Percentiles rank a stretch among this genome's conserved stretches.
These are phyloP conservation scores for Diaporthe sp. DNA, from an alignment of 2,329 filamentous ascomycete species.

Conservation along the genomic window DNA sequence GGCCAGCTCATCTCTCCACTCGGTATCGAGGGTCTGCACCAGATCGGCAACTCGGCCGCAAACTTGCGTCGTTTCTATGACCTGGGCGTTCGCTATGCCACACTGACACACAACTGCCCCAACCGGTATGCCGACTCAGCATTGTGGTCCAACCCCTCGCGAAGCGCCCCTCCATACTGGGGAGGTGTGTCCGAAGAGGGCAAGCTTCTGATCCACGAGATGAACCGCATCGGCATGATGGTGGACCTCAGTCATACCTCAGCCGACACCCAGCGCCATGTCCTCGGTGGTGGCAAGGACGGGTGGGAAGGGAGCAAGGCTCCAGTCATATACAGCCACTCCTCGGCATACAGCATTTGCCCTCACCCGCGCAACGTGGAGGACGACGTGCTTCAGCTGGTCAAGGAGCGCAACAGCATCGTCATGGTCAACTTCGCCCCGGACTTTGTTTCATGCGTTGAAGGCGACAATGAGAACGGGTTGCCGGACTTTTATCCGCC, in stretches of 20 bases:
- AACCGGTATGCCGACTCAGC: conserved; percentile 91
- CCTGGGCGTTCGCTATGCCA: conserved; percentile 87
- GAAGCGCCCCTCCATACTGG: conserved; percentile 64
- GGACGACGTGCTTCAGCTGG: conserved; percentile 81
- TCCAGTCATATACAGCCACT: conserved; percentile 91
- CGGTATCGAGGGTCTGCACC: conserved; percentile 89
- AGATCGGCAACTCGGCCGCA: conserved; percentile 86
- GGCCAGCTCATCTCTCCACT: conserved; percentile 80
- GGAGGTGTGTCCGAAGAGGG: conserved; percentile 79
- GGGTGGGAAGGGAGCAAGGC: conserved; percentile 79
- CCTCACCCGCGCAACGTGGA: conserved; percentile 92
- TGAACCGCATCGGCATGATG: conserved; percentile 96
- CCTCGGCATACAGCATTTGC: conserved; percentile 82
- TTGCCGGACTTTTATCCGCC: conserved; percentile 74
- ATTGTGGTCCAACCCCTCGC: conserved; percentile 64
- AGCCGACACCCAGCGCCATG: conserved; percentile 86
- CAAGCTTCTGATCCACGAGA: conserved; percentile 78
- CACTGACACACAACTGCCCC: conserved; percentile 93
- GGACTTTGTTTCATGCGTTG: conserved; percentile 82
- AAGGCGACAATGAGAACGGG: conserved; percentile 67
- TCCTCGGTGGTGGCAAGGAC: conserved; percentile 69
- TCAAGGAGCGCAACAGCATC: conserved; percentile 77
- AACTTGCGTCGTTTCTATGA: conserved; percentile 80
- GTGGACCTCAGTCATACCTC: conserved; percentile 85
- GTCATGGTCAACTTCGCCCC: conserved; percentile 94